A percentile compares a stretch with the other conserved stretches of the same genome.
These are phyloP conservation scores for Daldinia caldariorum DNA, from an alignment of 495 filamentous ascomycete species.

Conservation along the genomic window DNA sequence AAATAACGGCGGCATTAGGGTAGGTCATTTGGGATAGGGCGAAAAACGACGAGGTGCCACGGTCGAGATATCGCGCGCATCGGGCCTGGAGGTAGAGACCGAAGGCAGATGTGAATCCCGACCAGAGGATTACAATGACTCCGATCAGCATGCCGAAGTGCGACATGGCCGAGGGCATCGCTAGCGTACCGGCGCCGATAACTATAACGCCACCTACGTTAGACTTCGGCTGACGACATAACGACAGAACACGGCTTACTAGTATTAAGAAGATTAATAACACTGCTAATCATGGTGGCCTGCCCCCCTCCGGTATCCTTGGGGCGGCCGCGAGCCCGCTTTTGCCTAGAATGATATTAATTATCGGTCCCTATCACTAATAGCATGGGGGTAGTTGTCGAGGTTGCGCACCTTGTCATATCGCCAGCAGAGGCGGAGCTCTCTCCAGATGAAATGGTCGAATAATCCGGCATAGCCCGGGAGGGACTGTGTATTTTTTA, in stretches of 20 bases:
- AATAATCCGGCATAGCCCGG: slow-evolving; percentile 57
- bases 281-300: slow-evolving; percentile 89
- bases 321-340: slow-evolving; percentile 45
- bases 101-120: slow-evolving; percentile 85
- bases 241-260: slow-evolving; percentile 62
- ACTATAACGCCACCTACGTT: slow-evolving; percentile 61
- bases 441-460: slow-evolving; percentile 51
- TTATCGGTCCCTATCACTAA: slow-evolving; percentile 12
- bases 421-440: slow-evolving; percentile 45
- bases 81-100: slow-evolving; percentile 93
- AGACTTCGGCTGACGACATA: background rate
- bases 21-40: slow-evolving; percentile 95
- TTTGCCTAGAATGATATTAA: slow-evolving; percentile 36
- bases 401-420: slow-evolving; percentile 53
- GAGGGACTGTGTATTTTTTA: slow-evolving; percentile 14
- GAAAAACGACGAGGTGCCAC: slow-evolving; percentile 83
- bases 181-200: slow-evolving; percentile 90
- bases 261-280: slow-evolving; percentile 95
- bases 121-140: slow-evolving; percentile 86
- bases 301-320: slow-evolving; percentile 67
- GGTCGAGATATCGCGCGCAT: slow-evolving; percentile 90
- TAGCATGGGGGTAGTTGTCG: background rate
- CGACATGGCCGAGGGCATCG: slow-evolving; percentile 92
- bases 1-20: slow-evolving; percentile 93
- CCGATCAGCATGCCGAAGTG: slow-evolving; percentile 90